These are phyloP conservation scores for Paracoccidioides lutzii DNA, from an alignment of 2,329 filamentous ascomycete genomes.

Conservation along the genomic window DNA sequence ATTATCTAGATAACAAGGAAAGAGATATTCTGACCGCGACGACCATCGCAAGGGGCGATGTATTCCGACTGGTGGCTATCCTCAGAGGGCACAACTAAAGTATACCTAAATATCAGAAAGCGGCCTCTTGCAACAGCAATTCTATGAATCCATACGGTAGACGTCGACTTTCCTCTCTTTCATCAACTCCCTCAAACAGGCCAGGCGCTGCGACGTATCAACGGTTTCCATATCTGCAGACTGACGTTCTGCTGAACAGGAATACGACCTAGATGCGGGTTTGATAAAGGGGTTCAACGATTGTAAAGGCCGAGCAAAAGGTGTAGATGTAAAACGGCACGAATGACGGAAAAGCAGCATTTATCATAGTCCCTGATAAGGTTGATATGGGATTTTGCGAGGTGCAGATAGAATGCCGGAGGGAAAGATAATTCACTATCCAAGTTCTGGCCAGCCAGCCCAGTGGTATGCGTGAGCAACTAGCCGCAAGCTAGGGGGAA, in stretches of 20 bases:
- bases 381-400: background rate
- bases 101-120: conserved; percentile 25
- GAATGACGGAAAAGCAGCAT: conserved; percentile 13
- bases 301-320: background rate
- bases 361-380: conserved; percentile 14
- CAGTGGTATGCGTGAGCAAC: no score
- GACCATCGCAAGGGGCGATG: conserved; percentile 86
- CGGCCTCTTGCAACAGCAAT: conserved; percentile 8
- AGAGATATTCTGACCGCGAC: conserved; percentile 46
- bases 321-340: conserved; percentile 2
- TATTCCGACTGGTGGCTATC: conserved; percentile 97
- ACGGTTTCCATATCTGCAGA: conserved; percentile 59
- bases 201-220: conserved; percentile 63
- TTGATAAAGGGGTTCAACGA: conserved; percentile 14
- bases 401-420: conserved; percentile 6
- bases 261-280: conserved; percentile 26
- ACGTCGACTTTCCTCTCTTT: conserved; percentile 73
- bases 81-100: conserved; percentile 81
- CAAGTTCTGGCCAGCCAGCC: no score
- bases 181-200: conserved; percentile 73
- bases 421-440: background rate
- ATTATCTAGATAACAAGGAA: background rate
- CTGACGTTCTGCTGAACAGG: conserved; percentile 23
- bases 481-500: no score
- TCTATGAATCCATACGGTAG: conserved; percentile 54